These are phyloP conservation scores for Podila epicladia DNA, from an alignment of 192 early-diverging fungal species.

Conservation along the genomic window DNA sequence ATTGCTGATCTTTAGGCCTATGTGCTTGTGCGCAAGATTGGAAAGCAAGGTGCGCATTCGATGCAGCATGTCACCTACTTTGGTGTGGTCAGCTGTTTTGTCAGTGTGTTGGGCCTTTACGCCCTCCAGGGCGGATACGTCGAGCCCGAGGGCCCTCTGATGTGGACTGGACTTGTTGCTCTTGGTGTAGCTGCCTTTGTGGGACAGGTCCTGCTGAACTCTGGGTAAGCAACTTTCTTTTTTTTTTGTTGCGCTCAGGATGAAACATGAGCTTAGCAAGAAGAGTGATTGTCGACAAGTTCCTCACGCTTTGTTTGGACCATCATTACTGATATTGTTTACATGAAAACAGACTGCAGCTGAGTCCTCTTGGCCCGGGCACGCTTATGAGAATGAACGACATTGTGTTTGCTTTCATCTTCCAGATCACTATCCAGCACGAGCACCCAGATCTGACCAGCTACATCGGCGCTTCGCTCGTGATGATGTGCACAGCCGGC, in stretches of 20 bases:
- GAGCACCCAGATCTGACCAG: slow-evolving; percentile 68
- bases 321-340: background rate
- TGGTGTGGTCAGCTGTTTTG: slow-evolving; percentile 67
- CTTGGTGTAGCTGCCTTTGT: slow-evolving; percentile 72
- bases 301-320: slow-evolving; percentile 2
- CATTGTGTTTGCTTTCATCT: slow-evolving; percentile 82
- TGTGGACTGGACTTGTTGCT: slow-evolving; percentile 58
- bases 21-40: slow-evolving; percentile 76
- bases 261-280: too few species aligned
- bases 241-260: background rate
- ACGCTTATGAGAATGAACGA: slow-evolving; percentile 87
- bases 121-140: slow-evolving; percentile 46
- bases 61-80: slow-evolving; percentile 87
- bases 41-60: slow-evolving; percentile 69
- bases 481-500: slow-evolving; percentile 68
- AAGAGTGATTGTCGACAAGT: background rate
- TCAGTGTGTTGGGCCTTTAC: slow-evolving; percentile 57
- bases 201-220: slow-evolving; percentile 79
- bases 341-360: slow-evolving; percentile 60
- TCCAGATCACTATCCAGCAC: slow-evolving; percentile 74
- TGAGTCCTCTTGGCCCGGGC: slow-evolving; percentile 75
- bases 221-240: slow-evolving; percentile 54
- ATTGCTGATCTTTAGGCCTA: slow-evolving; percentile 58
- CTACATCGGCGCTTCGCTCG: slow-evolving; percentile 68
- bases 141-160: slow-evolving; percentile 47